Evolutionary conservation across 306 rosid genomes (phyloP).

Genomic region (Prinsepia uniflora): DNA sequence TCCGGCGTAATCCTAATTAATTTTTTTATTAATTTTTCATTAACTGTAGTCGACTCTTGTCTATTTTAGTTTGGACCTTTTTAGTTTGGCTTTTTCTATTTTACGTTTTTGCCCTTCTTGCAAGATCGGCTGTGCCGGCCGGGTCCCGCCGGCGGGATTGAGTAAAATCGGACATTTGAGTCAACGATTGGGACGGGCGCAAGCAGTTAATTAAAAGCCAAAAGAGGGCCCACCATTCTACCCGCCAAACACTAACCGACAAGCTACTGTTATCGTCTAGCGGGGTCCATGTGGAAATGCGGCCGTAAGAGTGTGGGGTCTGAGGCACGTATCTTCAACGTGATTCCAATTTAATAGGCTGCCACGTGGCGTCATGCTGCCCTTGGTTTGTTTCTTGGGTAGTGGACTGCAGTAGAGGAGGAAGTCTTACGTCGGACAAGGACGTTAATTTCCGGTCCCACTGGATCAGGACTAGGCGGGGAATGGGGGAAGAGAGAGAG

Average conservation of each 20-base stretch:
- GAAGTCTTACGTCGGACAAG: background rate
- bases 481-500: too few species aligned
- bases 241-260: constrained; percentile 41
- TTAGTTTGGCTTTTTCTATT: background rate
- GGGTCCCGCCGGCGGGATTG: constrained; percentile 26
- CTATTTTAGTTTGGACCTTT: constrained; percentile 17
- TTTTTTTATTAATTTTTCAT: background rate
- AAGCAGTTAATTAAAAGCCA: background rate
- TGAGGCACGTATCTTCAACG: background rate
- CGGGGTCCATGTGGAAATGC: constrained; percentile 22
- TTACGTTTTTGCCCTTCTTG: constrained; percentile 6
- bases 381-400: background rate
- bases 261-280: background rate
- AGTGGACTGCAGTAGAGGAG: background rate
- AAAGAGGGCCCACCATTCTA: constrained; percentile 13
- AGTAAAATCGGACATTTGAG: constrained; percentile 24
- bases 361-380: constrained; percentile 37
- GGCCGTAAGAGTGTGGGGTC: constrained; percentile 59
- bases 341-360: background rate
- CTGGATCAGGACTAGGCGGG: background rate
- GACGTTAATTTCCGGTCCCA: constrained; percentile 27
- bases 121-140: constrained; percentile 22
- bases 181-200: constrained; percentile 45
- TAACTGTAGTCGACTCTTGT: background rate
- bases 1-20: constrained; percentile 37